phyloP scores from a whole-genome alignment of 371 early-diverging fungal genomes.

The Astathelohania contejeani region DNA sequence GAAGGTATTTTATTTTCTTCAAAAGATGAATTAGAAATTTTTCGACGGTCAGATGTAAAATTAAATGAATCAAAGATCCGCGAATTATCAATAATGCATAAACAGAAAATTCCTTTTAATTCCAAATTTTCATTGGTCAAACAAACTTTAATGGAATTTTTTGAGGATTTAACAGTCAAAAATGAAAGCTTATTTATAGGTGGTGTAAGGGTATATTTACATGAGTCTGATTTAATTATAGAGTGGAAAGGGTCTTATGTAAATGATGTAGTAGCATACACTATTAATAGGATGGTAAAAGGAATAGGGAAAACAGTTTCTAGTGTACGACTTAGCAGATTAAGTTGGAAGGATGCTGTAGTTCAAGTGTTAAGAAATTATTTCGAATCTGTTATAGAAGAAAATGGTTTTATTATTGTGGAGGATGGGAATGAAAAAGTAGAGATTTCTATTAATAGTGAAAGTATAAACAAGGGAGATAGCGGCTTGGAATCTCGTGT shows the following conservation, averaged over 20 bases:
- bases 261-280: conserved; percentile 35
- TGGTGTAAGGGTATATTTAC: conserved; percentile 15
- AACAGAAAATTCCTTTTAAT: conserved; percentile 39
- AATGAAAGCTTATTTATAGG: conserved; percentile 14
- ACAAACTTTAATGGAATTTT: conserved; percentile 27
- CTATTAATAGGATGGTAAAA: conserved; percentile 26
- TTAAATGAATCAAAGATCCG: background rate
- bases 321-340: conserved; percentile 17
- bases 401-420: background rate
- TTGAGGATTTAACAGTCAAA: conserved; percentile 10
- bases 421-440: conserved; percentile 5
- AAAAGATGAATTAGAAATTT: background rate
- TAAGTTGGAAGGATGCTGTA: conserved; percentile 17
- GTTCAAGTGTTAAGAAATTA: conserved; percentile 24
- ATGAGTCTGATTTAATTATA: conserved; percentile 20
- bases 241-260: conserved; percentile 38
- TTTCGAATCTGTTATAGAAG: conserved; percentile 5
- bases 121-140: conserved; percentile 17
- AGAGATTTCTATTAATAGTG: too few species aligned
- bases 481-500: too few species aligned
- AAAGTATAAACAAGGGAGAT: too few species aligned
- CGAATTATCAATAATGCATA: conserved; percentile 5
- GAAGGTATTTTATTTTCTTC: background rate
- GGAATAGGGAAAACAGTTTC: conserved; percentile 21
- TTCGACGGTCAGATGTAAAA: background rate